A percentile compares a stretch with the other conserved stretches of the same genome.
phyloP scores from a whole-genome alignment of 148 eudicot species.

The Persicaria maculosa region DNA sequence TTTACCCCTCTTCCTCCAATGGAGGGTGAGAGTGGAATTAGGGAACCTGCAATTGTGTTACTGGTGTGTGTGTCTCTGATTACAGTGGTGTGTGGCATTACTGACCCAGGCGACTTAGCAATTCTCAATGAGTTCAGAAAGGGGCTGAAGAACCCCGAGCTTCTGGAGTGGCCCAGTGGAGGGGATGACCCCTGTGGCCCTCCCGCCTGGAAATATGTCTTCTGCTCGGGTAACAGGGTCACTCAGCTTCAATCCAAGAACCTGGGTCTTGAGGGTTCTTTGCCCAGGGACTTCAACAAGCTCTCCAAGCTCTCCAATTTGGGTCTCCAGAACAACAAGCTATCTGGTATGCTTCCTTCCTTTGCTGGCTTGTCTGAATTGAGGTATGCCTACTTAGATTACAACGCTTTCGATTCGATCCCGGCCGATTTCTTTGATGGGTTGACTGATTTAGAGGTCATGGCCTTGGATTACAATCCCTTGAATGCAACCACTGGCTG shows the following conservation, averaged over 20 bases:
- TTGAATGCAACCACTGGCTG: constrained; percentile 71
- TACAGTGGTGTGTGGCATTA: constrained; percentile 34
- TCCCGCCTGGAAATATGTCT: constrained; percentile 56
- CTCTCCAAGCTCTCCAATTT: constrained; percentile 48
- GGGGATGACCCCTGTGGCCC: constrained; percentile 85
- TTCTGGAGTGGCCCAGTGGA: constrained; percentile 66
- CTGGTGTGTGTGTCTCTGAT: constrained; percentile 12
- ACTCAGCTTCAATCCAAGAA: constrained; percentile 68
- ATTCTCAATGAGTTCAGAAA: constrained; percentile 58
- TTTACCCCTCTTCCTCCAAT: constrained; percentile 15
- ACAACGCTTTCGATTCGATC: constrained; percentile 64
- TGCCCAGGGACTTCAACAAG: constrained; percentile 63
- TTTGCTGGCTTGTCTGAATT: constrained; percentile 65
- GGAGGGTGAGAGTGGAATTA: neutral
- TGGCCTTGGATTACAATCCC: constrained; percentile 76
- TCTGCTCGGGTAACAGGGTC: constrained; percentile 47
- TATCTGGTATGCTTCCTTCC: constrained; percentile 66
- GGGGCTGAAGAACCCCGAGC: constrained; percentile 68
- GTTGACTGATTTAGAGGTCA: constrained; percentile 48
- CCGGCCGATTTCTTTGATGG: constrained; percentile 86
- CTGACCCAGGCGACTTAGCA: constrained; percentile 64
- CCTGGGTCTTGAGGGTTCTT: constrained; percentile 59
- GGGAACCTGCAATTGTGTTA: neutral
- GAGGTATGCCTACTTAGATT: constrained; percentile 59
- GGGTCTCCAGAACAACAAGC: constrained; percentile 79